Base-by-base conservation (phyloP, 371 early-diverging fungal species). In the Chytridium lagenaria region DNA sequence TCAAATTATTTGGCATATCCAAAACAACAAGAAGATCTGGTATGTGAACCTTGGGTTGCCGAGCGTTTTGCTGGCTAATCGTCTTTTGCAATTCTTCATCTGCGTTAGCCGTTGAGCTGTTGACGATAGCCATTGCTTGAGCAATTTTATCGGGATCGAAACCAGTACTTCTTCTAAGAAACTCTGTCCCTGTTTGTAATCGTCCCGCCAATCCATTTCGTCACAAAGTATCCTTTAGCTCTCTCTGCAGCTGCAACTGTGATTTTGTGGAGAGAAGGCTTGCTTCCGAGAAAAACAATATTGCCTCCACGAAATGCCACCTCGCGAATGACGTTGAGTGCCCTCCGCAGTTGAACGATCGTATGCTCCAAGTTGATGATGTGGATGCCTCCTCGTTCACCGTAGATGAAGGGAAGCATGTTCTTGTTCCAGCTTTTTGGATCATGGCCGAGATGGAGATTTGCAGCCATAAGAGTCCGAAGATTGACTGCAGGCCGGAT, bases 311-410 rank as follows among this genome's bases (percentile, higher is more conserved):
- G 82, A 50, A 86, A 80, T 30, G 95, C 92, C 1, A 95, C 89
- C 59, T 91, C 90, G 37, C 90, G 80, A 26, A 89, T 86, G 28
- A 96, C 89, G 39, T 87, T 87, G 72, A 91, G 89, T 23, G 97
- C 94, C 64, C 97, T 85, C 50, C 97, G 88, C 44, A 98, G 87
- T 59, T 90, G 87, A n/a, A 91, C 90, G 67, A 97, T 78, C 0
- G 98, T 97, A 50, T 94, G 92, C 77, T 98, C 98, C 72, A 97
- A 83, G 80, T 98, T 95, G 85, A 98, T 96, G 72, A 98, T 92
- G 78, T 92, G 92, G 73, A 97, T 91, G 34, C 96, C 97, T 70
- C 92, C 88, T 68, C 98, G 92, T 30, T 90, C 87, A 74, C 98
- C 98, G 76, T 91, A 95, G 63, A 97, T 92, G 75, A 88, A 95